Percentiles rank a stretch among this genome's conserved stretches.
These are phyloP conservation scores for Coemansia sp. DNA, from an alignment of 192 early-diverging fungal species.

Conservation along the genomic window DNA sequence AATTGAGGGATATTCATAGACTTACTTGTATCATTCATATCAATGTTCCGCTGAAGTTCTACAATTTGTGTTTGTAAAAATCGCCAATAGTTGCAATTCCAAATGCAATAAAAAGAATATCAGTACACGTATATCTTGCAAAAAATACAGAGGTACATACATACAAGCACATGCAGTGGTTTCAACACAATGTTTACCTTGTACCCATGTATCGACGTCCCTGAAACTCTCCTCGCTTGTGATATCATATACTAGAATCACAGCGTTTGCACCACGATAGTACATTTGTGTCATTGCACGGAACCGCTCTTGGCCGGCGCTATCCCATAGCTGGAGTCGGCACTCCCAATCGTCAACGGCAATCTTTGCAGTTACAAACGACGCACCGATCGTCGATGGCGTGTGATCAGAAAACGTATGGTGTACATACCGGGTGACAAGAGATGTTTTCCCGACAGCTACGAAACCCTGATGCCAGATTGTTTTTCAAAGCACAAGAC, in stretches of 20 bases:
- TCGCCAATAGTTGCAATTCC: background rate
- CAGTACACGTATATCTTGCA: background rate
- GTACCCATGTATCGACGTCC: constrained; percentile 69
- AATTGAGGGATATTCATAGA: background rate
- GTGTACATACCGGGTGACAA: constrained; percentile 71
- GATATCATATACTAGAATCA: constrained; percentile 72
- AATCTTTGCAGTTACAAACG: constrained; percentile 75
- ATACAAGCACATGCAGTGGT: background rate
- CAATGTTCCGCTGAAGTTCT: constrained; percentile 66
- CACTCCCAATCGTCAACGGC: constrained; percentile 75
- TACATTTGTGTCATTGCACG: constrained; percentile 77
- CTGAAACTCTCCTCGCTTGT: constrained; percentile 69
- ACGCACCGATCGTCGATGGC: constrained; percentile 75
- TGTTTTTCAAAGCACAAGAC: background rate
- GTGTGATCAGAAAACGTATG: constrained; percentile 75
- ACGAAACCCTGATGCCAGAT: constrained; percentile 9
- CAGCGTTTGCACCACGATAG: constrained; percentile 73
- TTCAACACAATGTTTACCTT: constrained; percentile 21
- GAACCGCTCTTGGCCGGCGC: constrained; percentile 72
- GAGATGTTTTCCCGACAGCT: constrained; percentile 80
- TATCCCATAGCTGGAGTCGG: constrained; percentile 76
- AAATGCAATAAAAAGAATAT: background rate
- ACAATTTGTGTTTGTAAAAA: constrained; percentile 2
- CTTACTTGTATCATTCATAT: constrained; percentile 63
- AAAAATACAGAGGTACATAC: background rate